Conservation (phyloP, 1,139 yeast species). For the Diutina siamensis region DNA sequence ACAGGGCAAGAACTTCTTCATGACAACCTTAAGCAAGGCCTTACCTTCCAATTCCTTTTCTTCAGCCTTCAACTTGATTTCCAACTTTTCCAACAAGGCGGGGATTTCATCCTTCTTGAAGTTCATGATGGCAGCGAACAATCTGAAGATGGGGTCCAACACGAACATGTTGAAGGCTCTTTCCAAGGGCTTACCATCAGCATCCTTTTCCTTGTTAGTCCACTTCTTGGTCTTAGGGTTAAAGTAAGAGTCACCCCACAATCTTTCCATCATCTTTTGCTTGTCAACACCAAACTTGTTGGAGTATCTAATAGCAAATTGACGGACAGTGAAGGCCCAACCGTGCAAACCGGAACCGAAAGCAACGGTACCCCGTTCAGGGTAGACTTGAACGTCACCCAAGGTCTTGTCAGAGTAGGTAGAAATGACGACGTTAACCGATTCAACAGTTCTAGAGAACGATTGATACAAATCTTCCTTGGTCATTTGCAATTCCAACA, state of each 20-base stretch:
- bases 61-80: conserved; percentile 79
- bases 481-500: conserved; percentile 96
- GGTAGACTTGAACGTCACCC: conserved; percentile 98
- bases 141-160: conserved; percentile 97
- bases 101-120: conserved; percentile 95
- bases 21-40: conserved; percentile 95
- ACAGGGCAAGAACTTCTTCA: conserved; percentile 99
- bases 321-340: conserved; percentile 99
- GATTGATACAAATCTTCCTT: conserved; percentile 99
- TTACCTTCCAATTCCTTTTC: conserved; percentile 98
- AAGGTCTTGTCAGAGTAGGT: conserved; percentile 84
- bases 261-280: conserved; percentile 95
- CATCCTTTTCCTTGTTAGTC: conserved; percentile 94
- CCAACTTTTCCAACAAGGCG: conserved; percentile 82
- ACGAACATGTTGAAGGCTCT: conserved; percentile 99
- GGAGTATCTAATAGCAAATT: conserved; percentile 96
- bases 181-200: conserved; percentile 91
- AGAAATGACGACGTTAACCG: conserved; percentile 96
- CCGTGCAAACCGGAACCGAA: conserved; percentile 99
- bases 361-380: conserved; percentile 98
- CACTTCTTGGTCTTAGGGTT: conserved; percentile 99
- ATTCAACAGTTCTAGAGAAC: conserved; percentile 97
- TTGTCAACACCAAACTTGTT: conserved; percentile 99
- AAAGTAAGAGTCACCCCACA: conserved; percentile 99
- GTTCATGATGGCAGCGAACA: conserved; percentile 92